These are phyloP conservation scores for Blastocrithidia nonstop DNA, from an alignment of 208 protist genomes.

Conservation along the genomic window DNA sequence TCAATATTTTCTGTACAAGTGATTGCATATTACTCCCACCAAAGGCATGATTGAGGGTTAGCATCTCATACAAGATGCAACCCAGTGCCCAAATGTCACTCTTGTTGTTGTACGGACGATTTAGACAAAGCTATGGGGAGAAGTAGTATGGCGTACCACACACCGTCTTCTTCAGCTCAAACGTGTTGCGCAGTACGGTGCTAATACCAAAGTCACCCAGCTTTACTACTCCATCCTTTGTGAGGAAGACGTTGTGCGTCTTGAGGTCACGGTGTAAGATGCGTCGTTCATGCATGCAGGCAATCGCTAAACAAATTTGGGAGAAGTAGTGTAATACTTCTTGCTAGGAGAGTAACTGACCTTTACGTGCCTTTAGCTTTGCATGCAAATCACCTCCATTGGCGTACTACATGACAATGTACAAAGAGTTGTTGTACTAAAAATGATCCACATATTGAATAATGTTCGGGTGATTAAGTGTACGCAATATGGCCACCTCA, in stretches of 20 bases:
- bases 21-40: constrained; percentile 82
- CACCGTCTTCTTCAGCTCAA: constrained; percentile 79
- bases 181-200: constrained; percentile 84
- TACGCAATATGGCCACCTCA: constrained; percentile 81
- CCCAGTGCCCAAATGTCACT: constrained; percentile 88
- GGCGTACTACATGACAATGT: constrained; percentile 89
- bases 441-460: constrained; percentile 82
- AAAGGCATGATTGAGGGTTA: constrained; percentile 81
- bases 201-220: constrained; percentile 88
- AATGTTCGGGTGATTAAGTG: constrained; percentile 84
- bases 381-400: constrained; percentile 79
- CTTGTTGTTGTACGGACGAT: constrained; percentile 90
- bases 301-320: constrained; percentile 67
- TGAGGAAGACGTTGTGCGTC: constrained; percentile 83
- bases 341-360: constrained; percentile 50
- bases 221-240: constrained; percentile 69
- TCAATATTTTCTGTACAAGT: constrained; percentile 82
- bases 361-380: constrained; percentile 65
- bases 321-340: constrained; percentile 75
- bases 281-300: constrained; percentile 73
- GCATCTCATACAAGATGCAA: constrained; percentile 83
- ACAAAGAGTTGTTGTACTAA: constrained; percentile 56
- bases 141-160: constrained; percentile 94
- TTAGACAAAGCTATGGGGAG: constrained; percentile 88
- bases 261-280: constrained; percentile 87